These are phyloP conservation scores for Camelina laxa DNA, from an alignment of 345 rosid species.

Conservation along the genomic window DNA sequence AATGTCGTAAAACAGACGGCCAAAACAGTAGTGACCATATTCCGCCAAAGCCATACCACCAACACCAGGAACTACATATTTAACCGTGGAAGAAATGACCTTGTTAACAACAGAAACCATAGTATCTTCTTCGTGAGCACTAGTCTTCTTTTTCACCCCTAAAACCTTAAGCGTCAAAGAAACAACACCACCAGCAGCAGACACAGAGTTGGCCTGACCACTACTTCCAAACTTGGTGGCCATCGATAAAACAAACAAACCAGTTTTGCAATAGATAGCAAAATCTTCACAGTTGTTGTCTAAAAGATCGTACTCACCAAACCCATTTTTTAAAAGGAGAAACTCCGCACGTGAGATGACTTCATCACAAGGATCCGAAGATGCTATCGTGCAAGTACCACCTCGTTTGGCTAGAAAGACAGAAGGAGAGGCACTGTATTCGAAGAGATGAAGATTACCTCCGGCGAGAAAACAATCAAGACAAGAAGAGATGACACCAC, in stretches of 20 bases:
- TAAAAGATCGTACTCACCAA: slow-evolving; percentile 67
- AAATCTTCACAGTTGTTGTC: slow-evolving; percentile 86
- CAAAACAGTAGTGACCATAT: slow-evolving; percentile 33
- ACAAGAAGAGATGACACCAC: slow-evolving; percentile 72
- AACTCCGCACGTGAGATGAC: slow-evolving; percentile 62
- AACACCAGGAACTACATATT: slow-evolving; percentile 61
- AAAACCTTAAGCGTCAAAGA: slow-evolving; percentile 27
- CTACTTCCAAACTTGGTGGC: slow-evolving; percentile 63
- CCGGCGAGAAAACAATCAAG: slow-evolving; percentile 72
- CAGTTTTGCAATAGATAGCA: slow-evolving; percentile 83
- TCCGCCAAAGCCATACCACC: slow-evolving; percentile 59
- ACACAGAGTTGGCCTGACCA: slow-evolving; percentile 60
- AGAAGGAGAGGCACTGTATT: slow-evolving; percentile 55
- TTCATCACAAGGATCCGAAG: slow-evolving; percentile 61
- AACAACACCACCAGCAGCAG: slow-evolving; percentile 53
- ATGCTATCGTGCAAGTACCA: slow-evolving; percentile 76
- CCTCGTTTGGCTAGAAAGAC: slow-evolving; percentile 75
- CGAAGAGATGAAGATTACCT: slow-evolving; percentile 67
- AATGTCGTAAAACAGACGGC: slow-evolving; percentile 58
- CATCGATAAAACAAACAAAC: slow-evolving; percentile 54
- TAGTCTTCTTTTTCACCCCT: slow-evolving; percentile 13
- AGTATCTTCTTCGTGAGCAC: slow-evolving; percentile 38
- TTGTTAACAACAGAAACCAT: slow-evolving; percentile 11
- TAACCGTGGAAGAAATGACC: slow-evolving; percentile 52
- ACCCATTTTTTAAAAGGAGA: slow-evolving; percentile 64